Evolutionary conservation across 2,329 filamentous ascomycete genomes (phyloP), one percentile per base, ranked within the genome.

Genomic region (Kalmusia sp.): DNA sequence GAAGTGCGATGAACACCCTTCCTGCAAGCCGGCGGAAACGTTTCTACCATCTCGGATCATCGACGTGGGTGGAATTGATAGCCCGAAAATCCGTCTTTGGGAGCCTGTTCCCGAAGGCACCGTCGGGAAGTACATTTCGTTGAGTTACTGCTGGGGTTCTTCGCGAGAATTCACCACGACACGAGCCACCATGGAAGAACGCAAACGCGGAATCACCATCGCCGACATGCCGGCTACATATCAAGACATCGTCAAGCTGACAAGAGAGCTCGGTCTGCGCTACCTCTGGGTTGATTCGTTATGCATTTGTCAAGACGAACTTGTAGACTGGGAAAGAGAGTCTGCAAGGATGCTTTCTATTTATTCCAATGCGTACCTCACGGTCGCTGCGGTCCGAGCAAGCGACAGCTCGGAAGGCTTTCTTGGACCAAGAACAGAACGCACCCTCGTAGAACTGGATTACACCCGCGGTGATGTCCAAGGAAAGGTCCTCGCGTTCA

Each of bases 271-370:
- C 6, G 58, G 56, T 4, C 22, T 52, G 8, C 55, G 59, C 14
- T 61, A 57, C 25, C 24, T 63, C 2, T 63, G 60, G 60, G 51
- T 59, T n/a, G 60, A 63, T 25, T 54, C 58, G 4, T 50, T 63
- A 9, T 63, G 60, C 43, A 61, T 59, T 24, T 52, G 49, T 33
- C 58, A 63, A 37, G 19, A 55, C 38, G 46, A 52, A 17, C 34
- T 31, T 11, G 51, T 44, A 11, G 55, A 64, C 30, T 64, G 61
- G 61, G 52, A 58, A 27, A 34, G 35, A 28, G 59, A 64, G 39
- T 56, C 57, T 6, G 47, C 57, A n/a, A 55, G 52, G 22, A 64
- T 64, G 59, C 31, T 48, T 11, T 40, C 25, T 1, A 58, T 61
- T 22, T 64, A 61, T 46, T 38, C 38, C 6, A 58, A 57, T 19